Evolutionary conservation across 441 rosid species (phyloP), one percentile per base, ranked within the genome.

Genomic region (Codiaeum variegatum): DNA sequence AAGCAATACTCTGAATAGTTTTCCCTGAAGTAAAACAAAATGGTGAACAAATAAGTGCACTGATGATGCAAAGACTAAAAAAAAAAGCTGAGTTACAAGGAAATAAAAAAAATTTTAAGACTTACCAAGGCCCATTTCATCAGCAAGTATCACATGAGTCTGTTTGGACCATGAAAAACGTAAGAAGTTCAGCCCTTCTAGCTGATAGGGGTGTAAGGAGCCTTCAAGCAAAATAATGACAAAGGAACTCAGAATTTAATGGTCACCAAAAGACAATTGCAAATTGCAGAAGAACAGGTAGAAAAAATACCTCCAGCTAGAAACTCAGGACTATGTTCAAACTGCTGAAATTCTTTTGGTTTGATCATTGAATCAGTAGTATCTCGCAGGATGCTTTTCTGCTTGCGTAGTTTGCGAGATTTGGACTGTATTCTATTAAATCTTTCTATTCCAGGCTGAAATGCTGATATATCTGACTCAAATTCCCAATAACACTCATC

Each of bases 401-500:
- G 88, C 85, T 86, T 93, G 55, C 69, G 68, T 46, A 66, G 68
- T 83, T 85, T 87, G 75, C 76, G 90, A 77, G 89, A 80, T 66
- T 85, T 89, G 46, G 91, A 85, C 77, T 87, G 94, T 67, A 89
- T 84, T 82, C 79, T 86, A 47, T 83, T 75, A 70, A 90, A 96
- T 81, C 82, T 88, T 78, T 93, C 96, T 69, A 96, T 90, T 79
- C 92, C 97, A 65, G 91, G 89, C 80, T 87, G 94, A 84, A 93
- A 96, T 31, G 97, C 83, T 73, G 94, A 87, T 76, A 96, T 85
- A 71, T 96, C 98, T 38, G 94, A 80, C 84, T 91, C 96, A 72
- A 88, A 91, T 72, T 96, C 99, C 99, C 99, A 96, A 67, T 96
- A 93, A 68, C 98, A 93, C 81, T 96, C 99, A 78, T 96, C 99